phyloP scores from a whole-genome alignment of 768 basidiomycete genomes.

The Lactifluus piperatus region DNA sequence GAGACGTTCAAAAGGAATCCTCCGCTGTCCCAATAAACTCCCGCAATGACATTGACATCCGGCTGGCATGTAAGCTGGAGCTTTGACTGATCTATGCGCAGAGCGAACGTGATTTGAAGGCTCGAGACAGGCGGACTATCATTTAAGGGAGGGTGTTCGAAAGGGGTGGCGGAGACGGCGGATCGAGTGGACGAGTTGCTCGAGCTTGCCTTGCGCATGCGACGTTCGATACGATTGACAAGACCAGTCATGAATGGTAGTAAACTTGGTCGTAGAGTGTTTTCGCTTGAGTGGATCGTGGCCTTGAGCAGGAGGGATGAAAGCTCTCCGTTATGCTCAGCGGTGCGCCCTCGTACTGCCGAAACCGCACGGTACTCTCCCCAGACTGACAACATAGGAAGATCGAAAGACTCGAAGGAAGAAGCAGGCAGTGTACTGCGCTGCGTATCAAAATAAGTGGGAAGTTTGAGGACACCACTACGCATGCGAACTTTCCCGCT shows the following conservation, averaged over 20 bases:
- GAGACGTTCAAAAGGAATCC: slow-evolving; percentile 77
- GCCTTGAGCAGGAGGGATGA: slow-evolving; percentile 73
- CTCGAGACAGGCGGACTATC: slow-evolving; percentile 30
- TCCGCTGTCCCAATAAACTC: slow-evolving; percentile 88
- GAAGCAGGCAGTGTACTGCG: slow-evolving; percentile 46
- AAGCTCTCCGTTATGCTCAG: slow-evolving; percentile 32
- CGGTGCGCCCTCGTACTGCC: slow-evolving; percentile 31
- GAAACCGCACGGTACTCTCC: slow-evolving; percentile 66
- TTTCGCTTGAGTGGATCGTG: slow-evolving; percentile 84
- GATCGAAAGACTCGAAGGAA: slow-evolving; percentile 56
- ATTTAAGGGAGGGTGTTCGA: slow-evolving; percentile 11
- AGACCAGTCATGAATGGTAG: slow-evolving; percentile 81
- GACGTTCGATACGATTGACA: slow-evolving; percentile 56
- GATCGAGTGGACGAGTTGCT: slow-evolving; percentile 18
- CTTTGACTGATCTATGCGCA: slow-evolving; percentile 86
- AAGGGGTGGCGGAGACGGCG: not conserved
- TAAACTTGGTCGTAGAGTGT: slow-evolving; percentile 71
- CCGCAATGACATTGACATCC: slow-evolving; percentile 87
- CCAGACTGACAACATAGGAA: slow-evolving; percentile 78
- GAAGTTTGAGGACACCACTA: slow-evolving; percentile 32
- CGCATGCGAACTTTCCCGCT: slow-evolving; percentile 81
- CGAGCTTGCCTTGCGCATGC: slow-evolving; percentile 48
- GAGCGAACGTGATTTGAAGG: slow-evolving; percentile 73
- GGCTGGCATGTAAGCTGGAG: slow-evolving; percentile 83
- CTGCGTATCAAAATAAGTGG: slow-evolving; percentile 32